A percentile compares a stretch with the other conserved stretches of the same genome.
These are phyloP conservation scores for Prunus salicina DNA, from an alignment of 306 rosid species.

Conservation along the genomic window DNA sequence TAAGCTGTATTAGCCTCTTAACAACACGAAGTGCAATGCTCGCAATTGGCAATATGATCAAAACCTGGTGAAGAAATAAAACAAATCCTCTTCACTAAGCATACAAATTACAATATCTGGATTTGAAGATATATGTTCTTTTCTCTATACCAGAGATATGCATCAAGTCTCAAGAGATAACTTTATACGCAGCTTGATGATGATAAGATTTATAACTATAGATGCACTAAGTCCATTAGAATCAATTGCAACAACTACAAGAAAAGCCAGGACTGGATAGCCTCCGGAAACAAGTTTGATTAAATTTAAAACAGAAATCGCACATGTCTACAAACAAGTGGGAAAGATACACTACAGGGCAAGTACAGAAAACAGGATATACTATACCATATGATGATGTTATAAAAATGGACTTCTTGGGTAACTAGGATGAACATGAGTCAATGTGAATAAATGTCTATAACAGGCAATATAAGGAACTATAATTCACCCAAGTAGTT, in stretches of 20 bases:
- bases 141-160: neutral
- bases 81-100: neutral
- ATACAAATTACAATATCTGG: neutral
- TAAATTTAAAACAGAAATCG: neutral
- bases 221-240: neutral
- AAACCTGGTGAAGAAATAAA: slow-evolving; percentile 54
- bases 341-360: neutral
- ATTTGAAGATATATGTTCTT: neutral
- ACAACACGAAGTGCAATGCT: slow-evolving; percentile 67
- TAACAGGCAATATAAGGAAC: no score
- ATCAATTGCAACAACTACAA: neutral
- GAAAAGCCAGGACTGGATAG: neutral
- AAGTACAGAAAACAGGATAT: no score
- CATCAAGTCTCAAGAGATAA: neutral
- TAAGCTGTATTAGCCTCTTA: slow-evolving; percentile 76
- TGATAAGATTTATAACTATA: neutral
- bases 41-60: slow-evolving; percentile 75
- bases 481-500: no score
- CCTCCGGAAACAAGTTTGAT: neutral
- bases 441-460: no score
- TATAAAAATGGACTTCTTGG: no score
- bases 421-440: no score
- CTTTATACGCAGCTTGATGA: neutral
- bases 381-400: no score
- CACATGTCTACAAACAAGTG: neutral